A percentile compares a stretch with the other conserved stretches of the same genome.
Conservation (phyloP, 2,329 filamentous ascomycete species). For the Colletotrichum salicis region DNA sequence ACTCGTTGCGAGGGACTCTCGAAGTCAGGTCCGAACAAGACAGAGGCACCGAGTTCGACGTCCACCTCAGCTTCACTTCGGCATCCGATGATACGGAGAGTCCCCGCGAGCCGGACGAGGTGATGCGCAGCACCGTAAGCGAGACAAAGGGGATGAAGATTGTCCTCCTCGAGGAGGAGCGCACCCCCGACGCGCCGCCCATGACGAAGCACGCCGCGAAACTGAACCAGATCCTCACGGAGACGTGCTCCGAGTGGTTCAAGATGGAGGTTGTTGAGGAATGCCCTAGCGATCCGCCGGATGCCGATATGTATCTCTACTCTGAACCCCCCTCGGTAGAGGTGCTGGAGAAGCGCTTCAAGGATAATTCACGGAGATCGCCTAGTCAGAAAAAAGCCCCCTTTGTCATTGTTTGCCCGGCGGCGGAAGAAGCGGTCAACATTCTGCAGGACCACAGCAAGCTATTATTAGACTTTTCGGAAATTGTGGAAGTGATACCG, state of each 20-base stretch:
- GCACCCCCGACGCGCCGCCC: not conserved
- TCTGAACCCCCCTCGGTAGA: constrained; percentile 42
- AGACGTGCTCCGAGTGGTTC: constrained; percentile 48
- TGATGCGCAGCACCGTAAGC: constrained; percentile 23
- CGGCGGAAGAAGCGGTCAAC: constrained; percentile 43
- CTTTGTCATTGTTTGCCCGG: constrained; percentile 43
- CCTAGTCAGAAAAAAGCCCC: constrained; percentile 33
- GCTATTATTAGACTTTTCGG: constrained; percentile 38
- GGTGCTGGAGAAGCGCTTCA: constrained; percentile 37
- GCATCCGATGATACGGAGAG: constrained; percentile 27
- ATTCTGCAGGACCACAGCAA: constrained; percentile 39
- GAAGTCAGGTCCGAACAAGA: constrained; percentile 64
- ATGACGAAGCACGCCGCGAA: constrained; percentile 36
- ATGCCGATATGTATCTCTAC: constrained; percentile 42
- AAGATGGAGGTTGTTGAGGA: constrained; percentile 43
- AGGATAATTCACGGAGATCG: constrained; percentile 10
- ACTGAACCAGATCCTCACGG: constrained; percentile 43
- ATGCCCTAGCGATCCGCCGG: not conserved
- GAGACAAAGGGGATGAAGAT: constrained; percentile 37
- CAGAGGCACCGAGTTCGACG: constrained; percentile 65
- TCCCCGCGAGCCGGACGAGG: constrained; percentile 33
- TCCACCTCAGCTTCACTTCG: constrained; percentile 54
- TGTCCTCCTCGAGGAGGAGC: constrained; percentile 36
- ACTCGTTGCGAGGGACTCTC: constrained; percentile 68
- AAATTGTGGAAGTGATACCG: constrained; percentile 45